Evolutionary conservation across 164 flowering plant genomes (phyloP).

Genomic region (Pachysandra terminalis): DNA sequence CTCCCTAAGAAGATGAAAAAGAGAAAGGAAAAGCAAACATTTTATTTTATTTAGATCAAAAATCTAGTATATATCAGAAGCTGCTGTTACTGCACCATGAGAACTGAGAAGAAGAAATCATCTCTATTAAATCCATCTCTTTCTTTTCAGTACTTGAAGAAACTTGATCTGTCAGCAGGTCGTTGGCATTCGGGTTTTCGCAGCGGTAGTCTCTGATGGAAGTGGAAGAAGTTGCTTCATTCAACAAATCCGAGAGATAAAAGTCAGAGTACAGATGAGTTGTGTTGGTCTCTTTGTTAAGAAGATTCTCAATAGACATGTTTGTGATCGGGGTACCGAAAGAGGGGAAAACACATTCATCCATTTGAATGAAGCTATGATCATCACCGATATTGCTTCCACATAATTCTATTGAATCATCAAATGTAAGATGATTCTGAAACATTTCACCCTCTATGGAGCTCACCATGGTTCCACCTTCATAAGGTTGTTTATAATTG

Average conservation of each 20-base stretch:
- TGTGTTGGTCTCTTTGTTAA: not conserved
- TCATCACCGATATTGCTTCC: not conserved
- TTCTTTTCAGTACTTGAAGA: constrained; percentile 20
- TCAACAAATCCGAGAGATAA: constrained; percentile 41
- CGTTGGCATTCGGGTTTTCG: constrained; percentile 8
- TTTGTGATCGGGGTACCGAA: constrained; percentile 11
- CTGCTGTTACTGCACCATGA: constrained; percentile 7
- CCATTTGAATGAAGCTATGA: constrained; percentile 4
- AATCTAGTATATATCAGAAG: not conserved
- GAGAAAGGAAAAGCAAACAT: too few relatives aligned
- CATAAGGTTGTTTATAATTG: constrained; percentile 2
- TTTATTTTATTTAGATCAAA: not conserved
- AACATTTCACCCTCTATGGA: not conserved
- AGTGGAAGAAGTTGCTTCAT: constrained; percentile 28
- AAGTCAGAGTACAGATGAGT: constrained; percentile 39
- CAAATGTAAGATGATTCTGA: not conserved
- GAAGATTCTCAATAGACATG: not conserved
- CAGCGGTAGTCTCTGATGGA: constrained; percentile 1
- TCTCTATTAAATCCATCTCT: constrained; percentile 76
- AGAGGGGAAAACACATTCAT: constrained; percentile 8
- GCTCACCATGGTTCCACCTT: not conserved
- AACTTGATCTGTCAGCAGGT: constrained; percentile 14
- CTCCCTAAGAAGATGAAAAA: not conserved
- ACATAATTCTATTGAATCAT: not conserved
- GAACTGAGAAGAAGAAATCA: constrained; percentile 34